Evolutionary conservation across 1,139 yeast species (phyloP).

Genomic region (Dujonia santamariae): DNA sequence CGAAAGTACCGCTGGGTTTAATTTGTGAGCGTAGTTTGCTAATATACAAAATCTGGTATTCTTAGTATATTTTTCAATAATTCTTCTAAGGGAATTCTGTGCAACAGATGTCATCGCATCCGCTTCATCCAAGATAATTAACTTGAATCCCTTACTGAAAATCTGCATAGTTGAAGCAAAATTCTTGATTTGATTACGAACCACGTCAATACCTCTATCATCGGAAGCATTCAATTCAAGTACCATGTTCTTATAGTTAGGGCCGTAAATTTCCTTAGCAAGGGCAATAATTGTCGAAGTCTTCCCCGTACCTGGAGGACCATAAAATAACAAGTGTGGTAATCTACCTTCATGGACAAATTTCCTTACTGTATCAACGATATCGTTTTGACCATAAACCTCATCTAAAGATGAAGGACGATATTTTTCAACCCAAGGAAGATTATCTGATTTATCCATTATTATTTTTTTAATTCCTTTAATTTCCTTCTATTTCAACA

Average conservation of each 20-base stretch:
- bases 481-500: no score
- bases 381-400: slow-evolving; percentile 87
- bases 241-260: slow-evolving; percentile 82
- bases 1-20: slow-evolving; percentile 90
- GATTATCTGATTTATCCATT: slow-evolving; percentile 4
- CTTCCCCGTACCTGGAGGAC: slow-evolving; percentile 98
- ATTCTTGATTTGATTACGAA: slow-evolving; percentile 77
- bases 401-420: slow-evolving; percentile 83
- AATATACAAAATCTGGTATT: slow-evolving; percentile 94
- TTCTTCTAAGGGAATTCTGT: slow-evolving; percentile 88
- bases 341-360: slow-evolving; percentile 80
- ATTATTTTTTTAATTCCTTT: no score
- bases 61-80: slow-evolving; percentile 90
- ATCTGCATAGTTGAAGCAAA: slow-evolving; percentile 92
- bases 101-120: slow-evolving; percentile 99
- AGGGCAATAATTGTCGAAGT: slow-evolving; percentile 91
- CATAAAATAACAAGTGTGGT: slow-evolving; percentile 90
- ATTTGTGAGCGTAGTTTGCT: slow-evolving; percentile 93
- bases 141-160: slow-evolving; percentile 75
- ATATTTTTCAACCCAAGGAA: slow-evolving; percentile 83
- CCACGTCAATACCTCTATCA: slow-evolving; percentile 85
- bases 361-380: slow-evolving; percentile 75
- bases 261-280: slow-evolving; percentile 89
- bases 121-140: slow-evolving; percentile 93
- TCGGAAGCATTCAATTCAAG: slow-evolving; percentile 86